A percentile compares a stretch with the other conserved stretches of the same genome.
These are phyloP conservation scores for Cordyceps tenuipes DNA, from an alignment of 2,329 filamentous ascomycete species.

Conservation along the genomic window DNA sequence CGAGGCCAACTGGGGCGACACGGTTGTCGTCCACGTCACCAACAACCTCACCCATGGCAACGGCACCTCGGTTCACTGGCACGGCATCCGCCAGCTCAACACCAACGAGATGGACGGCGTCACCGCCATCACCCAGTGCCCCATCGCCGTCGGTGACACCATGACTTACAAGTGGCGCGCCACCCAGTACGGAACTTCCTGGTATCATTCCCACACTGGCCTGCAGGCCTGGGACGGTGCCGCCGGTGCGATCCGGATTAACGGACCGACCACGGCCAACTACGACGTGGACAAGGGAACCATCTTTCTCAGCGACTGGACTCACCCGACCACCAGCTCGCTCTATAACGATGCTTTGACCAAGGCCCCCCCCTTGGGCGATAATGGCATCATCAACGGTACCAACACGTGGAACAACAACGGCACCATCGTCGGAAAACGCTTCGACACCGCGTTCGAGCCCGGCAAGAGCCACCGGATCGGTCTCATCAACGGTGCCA, in stretches of 20 bases:
- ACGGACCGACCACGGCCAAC: slow-evolving; percentile 48
- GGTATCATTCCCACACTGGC: slow-evolving; percentile 55
- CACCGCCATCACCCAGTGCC: slow-evolving; percentile 39
- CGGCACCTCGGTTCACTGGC: slow-evolving; percentile 55
- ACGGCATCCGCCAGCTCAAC: slow-evolving; percentile 50
- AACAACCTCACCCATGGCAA: slow-evolving; percentile 38
- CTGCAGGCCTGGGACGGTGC: slow-evolving; percentile 45
- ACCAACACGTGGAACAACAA: slow-evolving; percentile 16
- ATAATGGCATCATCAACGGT: slow-evolving; percentile 39
- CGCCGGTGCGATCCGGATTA: slow-evolving; percentile 51
- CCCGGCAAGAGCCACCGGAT: slow-evolving; percentile 37
- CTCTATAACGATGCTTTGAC: neutral
- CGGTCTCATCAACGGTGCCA: slow-evolving; percentile 38
- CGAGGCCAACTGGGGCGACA: slow-evolving; percentile 42
- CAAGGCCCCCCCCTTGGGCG: slow-evolving; percentile 17
- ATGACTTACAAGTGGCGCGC: slow-evolving; percentile 51
- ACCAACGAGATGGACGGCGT: slow-evolving; percentile 51
- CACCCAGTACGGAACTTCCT: slow-evolving; percentile 45
- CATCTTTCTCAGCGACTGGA: slow-evolving; percentile 52
- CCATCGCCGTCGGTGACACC: slow-evolving; percentile 40
- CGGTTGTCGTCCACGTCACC: slow-evolving; percentile 34
- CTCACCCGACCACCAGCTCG: slow-evolving; percentile 24
- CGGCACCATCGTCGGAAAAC: slow-evolving; percentile 21
- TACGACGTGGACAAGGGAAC: slow-evolving; percentile 57
- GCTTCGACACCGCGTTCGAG: slow-evolving; percentile 30